Evolutionary conservation across 495 filamentous ascomycete species (phyloP).

Genomic region (Parathielavia appendiculata): DNA sequence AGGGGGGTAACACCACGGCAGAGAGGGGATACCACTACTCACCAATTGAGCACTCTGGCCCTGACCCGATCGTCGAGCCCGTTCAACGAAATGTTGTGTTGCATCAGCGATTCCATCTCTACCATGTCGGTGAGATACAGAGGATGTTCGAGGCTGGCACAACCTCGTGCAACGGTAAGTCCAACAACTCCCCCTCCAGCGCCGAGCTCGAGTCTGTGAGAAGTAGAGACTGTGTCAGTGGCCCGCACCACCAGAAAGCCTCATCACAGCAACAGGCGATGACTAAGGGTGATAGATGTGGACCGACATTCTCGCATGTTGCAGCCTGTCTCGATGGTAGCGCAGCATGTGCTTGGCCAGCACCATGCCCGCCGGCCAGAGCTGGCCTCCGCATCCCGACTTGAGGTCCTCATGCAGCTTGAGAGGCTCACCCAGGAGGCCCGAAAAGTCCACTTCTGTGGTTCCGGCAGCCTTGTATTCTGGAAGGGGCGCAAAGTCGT

Average conservation of each 20-base stretch:
- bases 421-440: slow-evolving; percentile 62
- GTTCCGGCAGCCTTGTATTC: slow-evolving; percentile 59
- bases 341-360: slow-evolving; percentile 77
- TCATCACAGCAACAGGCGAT: not conserved
- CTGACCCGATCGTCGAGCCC: slow-evolving; percentile 54
- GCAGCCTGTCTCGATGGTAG: slow-evolving; percentile 55
- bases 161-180: slow-evolving; percentile 59
- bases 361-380: slow-evolving; percentile 92
- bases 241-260: slow-evolving; percentile 2
- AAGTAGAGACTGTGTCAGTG: slow-evolving; percentile 9
- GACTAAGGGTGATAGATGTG: not conserved
- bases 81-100: slow-evolving; percentile 78
- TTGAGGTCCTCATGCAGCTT: slow-evolving; percentile 76
- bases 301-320: slow-evolving; percentile 69
- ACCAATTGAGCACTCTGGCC: slow-evolving; percentile 73
- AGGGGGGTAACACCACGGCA: not conserved
- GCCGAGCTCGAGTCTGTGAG: slow-evolving; percentile 77
- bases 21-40: slow-evolving; percentile 18
- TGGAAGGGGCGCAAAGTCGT: slow-evolving; percentile 61
- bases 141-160: slow-evolving; percentile 39
- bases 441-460: slow-evolving; percentile 63
- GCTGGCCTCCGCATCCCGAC: slow-evolving; percentile 82
- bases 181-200: slow-evolving; percentile 88
- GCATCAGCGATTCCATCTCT: slow-evolving; percentile 77
- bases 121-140: slow-evolving; percentile 80